phyloP scores from a whole-genome alignment of 164 flowering plant genomes.

The Nymphaea thermarum region DNA sequence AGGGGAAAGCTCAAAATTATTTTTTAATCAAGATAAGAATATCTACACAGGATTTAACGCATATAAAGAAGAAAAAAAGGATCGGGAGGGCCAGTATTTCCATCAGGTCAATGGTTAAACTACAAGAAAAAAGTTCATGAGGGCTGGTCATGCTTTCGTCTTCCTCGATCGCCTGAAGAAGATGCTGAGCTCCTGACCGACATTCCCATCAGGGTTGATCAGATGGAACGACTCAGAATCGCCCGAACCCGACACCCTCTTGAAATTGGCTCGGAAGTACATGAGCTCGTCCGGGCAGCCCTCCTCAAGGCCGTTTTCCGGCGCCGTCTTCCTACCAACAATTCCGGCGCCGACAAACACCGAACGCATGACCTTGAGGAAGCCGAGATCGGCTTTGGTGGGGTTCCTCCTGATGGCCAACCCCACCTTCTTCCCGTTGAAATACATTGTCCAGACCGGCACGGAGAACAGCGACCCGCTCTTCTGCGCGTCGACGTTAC shows the following conservation, averaged over 20 bases:
- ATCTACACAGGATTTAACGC: no score
- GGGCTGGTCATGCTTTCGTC: background rate
- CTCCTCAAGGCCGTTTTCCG: background rate
- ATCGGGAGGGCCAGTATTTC: no score
- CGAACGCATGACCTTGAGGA: slow-evolving; percentile 32
- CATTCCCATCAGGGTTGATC: slow-evolving; percentile 45
- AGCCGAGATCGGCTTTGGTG: slow-evolving; percentile 17
- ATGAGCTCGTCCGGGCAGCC: slow-evolving; percentile 21
- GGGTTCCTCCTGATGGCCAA: slow-evolving; percentile 30
- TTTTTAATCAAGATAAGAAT: no score
- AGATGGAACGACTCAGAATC: slow-evolving; percentile 52
- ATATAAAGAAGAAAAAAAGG: no score
- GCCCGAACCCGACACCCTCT: slow-evolving; percentile 39
- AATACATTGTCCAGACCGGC: slow-evolving; percentile 48
- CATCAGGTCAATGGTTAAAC: background rate
- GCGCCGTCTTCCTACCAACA: slow-evolving; percentile 15
- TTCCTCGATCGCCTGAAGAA: slow-evolving; percentile 24
- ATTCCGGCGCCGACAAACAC: slow-evolving; percentile 54
- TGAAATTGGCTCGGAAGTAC: slow-evolving; percentile 46
- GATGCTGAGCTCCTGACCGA: slow-evolving; percentile 43
- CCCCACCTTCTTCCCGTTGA: slow-evolving; percentile 52
- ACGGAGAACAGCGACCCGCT: slow-evolving; percentile 18
- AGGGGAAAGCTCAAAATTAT: no score
- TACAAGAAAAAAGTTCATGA: background rate
- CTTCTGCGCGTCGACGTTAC: slow-evolving; percentile 4